These are phyloP conservation scores for Termitomyces sp. DNA, from an alignment of 768 basidiomycete species.

Conservation along the genomic window DNA sequence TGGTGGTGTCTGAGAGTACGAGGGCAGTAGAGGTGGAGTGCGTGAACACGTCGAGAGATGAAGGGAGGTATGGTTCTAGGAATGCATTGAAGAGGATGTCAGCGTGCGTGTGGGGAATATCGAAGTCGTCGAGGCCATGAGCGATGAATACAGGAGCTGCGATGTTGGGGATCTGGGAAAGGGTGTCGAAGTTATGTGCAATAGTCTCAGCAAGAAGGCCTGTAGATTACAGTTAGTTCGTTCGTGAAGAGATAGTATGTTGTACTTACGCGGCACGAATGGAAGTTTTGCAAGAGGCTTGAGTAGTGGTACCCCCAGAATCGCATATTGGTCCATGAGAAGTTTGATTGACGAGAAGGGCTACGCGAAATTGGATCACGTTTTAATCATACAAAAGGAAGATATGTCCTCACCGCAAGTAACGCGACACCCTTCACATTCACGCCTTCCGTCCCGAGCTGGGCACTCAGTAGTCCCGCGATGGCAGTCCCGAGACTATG, in stretches of 20 bases:
- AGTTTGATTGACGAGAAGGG: slow-evolving; percentile 57
- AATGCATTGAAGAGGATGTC: slow-evolving; percentile 64
- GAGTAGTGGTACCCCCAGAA: slow-evolving; percentile 69
- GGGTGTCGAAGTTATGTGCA: slow-evolving; percentile 59
- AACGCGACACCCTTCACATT: slow-evolving; percentile 45
- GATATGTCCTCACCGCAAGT: slow-evolving; percentile 32
- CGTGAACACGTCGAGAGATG: slow-evolving; percentile 14
- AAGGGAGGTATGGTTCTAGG: slow-evolving; percentile 54
- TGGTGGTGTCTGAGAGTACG: slow-evolving; percentile 27
- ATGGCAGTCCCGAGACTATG: slow-evolving; percentile 81
- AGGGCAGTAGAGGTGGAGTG: slow-evolving; percentile 25
- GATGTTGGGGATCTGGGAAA: slow-evolving; percentile 55
- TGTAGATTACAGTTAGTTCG: slow-evolving; percentile 19
- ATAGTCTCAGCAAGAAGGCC: slow-evolving; percentile 54
- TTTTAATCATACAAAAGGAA: background rate
- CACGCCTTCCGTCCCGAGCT: slow-evolving; percentile 43
- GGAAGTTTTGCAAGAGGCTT: slow-evolving; percentile 68
- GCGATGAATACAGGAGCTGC: slow-evolving; percentile 67
- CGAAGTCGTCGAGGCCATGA: slow-evolving; percentile 71
- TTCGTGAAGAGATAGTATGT: background rate
- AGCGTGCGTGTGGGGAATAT: slow-evolving; percentile 72
- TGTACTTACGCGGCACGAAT: slow-evolving; percentile 53
- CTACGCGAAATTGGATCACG: slow-evolving; percentile 13
- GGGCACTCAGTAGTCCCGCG: slow-evolving; percentile 39
- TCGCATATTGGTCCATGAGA: slow-evolving; percentile 63